Percentiles rank a stretch among this genome's conserved stretches.
Evolutionary conservation across 2,329 filamentous ascomycete species (phyloP).

Genomic region (Chaetomium sp.): DNA sequence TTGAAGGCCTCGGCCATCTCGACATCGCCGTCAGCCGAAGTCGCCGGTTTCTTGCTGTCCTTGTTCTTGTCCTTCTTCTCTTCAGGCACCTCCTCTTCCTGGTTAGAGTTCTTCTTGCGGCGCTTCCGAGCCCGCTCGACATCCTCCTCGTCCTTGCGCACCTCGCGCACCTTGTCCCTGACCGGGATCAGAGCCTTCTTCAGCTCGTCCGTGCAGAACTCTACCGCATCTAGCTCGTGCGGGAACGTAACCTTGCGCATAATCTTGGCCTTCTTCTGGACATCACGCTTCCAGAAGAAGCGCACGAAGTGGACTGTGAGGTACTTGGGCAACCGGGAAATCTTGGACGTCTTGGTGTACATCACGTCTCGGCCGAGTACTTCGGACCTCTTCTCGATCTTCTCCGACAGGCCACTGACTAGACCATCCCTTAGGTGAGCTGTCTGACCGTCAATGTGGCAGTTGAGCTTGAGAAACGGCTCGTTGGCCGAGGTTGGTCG

Average conservation of each 20-base stretch:
- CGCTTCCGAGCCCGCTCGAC: constrained; percentile 89
- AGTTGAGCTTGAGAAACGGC: constrained; percentile 88
- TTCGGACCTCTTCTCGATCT: constrained; percentile 86
- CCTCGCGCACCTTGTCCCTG: constrained; percentile 93
- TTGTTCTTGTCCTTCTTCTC: constrained; percentile 51
- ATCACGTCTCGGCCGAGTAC: constrained; percentile 74
- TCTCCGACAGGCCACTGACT: constrained; percentile 76
- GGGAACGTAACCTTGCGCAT: constrained; percentile 99
- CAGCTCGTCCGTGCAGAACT: constrained; percentile 93
- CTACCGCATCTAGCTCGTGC: constrained; percentile 85
- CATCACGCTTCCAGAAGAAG: constrained; percentile 96
- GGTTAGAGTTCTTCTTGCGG: constrained; percentile 65
- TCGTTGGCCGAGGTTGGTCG: constrained; percentile 69
- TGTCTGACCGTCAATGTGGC: constrained; percentile 84
- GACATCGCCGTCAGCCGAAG: constrained; percentile 64
- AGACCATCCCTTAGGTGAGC: constrained; percentile 94
- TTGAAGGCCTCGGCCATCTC: constrained; percentile 77
- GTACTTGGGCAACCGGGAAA: constrained; percentile 89
- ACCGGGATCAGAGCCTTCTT: constrained; percentile 82
- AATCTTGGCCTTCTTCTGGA: constrained; percentile 98
- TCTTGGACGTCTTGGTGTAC: constrained; percentile 90
- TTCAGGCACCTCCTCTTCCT: constrained; percentile 49
- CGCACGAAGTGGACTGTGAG: constrained; percentile 96
- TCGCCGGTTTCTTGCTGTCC: constrained; percentile 42
- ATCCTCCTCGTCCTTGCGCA: constrained; percentile 93